Evolutionary conservation across 1,284 basidiomycete genomes (phyloP).

Genomic region (Tremellales sp.): DNA sequence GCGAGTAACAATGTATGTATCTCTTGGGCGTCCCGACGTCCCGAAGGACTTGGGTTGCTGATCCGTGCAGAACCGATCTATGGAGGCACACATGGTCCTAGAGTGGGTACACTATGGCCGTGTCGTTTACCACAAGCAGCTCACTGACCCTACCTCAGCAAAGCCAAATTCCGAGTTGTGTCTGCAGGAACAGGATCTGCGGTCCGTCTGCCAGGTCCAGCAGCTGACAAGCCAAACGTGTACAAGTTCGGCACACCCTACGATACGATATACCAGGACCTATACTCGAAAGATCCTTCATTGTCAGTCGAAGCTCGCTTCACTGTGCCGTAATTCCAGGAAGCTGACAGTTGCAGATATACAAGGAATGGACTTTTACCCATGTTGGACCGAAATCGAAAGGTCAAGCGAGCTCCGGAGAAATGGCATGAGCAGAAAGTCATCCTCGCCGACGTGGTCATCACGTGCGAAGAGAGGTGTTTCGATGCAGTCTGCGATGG

Average conservation of each 20-base stretch:
- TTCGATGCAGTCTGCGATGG: conserved; percentile 98
- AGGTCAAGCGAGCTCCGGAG: conserved; percentile 88
- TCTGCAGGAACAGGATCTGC: conserved; percentile 96
- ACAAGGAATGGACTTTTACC: conserved; percentile 93
- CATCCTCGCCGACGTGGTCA: conserved; percentile 86
- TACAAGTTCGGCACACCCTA: conserved; percentile 99
- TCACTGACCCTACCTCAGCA: conserved; percentile 48
- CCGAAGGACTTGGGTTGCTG: no score
- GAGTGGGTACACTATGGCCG: conserved; percentile 56
- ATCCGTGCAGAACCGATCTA: conserved; percentile 84
- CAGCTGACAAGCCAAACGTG: conserved; percentile 96
- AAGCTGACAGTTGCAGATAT: conserved; percentile 57
- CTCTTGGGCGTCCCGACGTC: neutral
- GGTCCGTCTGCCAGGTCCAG: conserved; percentile 90
- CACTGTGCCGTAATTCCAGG: neutral
- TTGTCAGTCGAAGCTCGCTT: conserved; percentile 62
- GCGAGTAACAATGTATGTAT: conserved; percentile 85
- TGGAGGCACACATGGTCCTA: conserved; percentile 95
- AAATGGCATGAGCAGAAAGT: conserved; percentile 86
- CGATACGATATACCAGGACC: conserved; percentile 89
- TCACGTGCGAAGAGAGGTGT: conserved; percentile 98
- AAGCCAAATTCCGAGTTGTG: conserved; percentile 84
- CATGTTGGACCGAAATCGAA: conserved; percentile 95
- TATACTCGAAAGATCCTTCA: conserved; percentile 77
- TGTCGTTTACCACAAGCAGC: neutral